phyloP scores from a whole-genome alignment of 371 early-diverging fungal genomes.

The Saksenaea vasiformis region DNA sequence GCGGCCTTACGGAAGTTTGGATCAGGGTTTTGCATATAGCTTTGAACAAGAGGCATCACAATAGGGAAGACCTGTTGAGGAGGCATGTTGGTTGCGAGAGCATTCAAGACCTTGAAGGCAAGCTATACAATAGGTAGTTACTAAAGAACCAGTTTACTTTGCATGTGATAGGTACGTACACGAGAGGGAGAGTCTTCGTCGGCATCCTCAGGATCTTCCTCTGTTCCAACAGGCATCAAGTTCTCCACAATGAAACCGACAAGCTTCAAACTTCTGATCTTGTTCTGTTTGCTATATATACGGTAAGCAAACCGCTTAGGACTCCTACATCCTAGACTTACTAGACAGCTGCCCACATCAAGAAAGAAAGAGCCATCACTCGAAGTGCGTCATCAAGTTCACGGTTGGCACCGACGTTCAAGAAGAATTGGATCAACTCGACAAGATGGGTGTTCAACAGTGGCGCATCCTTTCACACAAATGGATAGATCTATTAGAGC shows the following conservation, averaged over 20 bases:
- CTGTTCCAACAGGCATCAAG: slow-evolving; percentile 82
- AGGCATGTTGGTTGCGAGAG: slow-evolving; percentile 81
- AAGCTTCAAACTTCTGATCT: slow-evolving; percentile 79
- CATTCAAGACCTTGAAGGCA: slow-evolving; percentile 71
- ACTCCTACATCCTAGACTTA: slow-evolving; percentile 37
- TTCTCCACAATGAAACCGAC: slow-evolving; percentile 74
- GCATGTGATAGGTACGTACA: slow-evolving; percentile 33
- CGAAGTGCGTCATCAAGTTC: slow-evolving; percentile 71
- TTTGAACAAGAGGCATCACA: slow-evolving; percentile 68
- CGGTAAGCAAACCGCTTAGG: background rate
- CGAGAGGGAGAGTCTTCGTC: slow-evolving; percentile 86
- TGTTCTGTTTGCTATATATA: slow-evolving; percentile 66
- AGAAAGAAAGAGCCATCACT: slow-evolving; percentile 80
- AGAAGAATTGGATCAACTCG: slow-evolving; percentile 79
- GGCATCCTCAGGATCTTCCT: slow-evolving; percentile 82
- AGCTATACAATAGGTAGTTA: slow-evolving; percentile 31
- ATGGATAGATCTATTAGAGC: background rate
- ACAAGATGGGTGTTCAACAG: slow-evolving; percentile 76
- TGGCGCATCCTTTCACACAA: slow-evolving; percentile 66
- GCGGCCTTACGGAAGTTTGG: slow-evolving; percentile 81
- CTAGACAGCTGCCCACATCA: slow-evolving; percentile 85
- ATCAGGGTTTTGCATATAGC: slow-evolving; percentile 75
- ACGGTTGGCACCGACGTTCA: slow-evolving; percentile 68
- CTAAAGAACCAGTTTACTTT: background rate
- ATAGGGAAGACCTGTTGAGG: slow-evolving; percentile 87